Evolutionary conservation across 352 stramenopile species (phyloP).

Genomic region (Phytophthora lateralis): DNA sequence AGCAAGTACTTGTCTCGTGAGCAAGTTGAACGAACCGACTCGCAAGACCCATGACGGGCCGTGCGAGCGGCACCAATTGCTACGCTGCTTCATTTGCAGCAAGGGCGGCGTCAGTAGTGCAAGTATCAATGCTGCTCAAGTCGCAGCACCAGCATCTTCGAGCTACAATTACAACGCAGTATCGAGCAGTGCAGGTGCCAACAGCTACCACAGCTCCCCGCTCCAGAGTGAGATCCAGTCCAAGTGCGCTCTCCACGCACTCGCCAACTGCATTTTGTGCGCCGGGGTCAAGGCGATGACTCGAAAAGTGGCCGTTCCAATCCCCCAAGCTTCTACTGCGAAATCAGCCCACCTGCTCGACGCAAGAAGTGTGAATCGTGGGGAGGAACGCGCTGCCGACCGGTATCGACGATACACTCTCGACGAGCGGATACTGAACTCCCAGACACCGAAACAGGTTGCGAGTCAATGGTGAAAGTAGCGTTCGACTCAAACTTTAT

Average conservation of each 20-base stretch:
- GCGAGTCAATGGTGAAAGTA: constrained; percentile 11
- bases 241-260: constrained; percentile 60
- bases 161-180: constrained; percentile 4
- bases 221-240: constrained; percentile 2
- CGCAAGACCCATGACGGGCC: constrained; percentile 22
- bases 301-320: constrained; percentile 18
- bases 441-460: constrained; percentile 7
- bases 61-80: constrained; percentile 58
- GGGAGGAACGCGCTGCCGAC: constrained; percentile 14
- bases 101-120: constrained; percentile 23
- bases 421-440: constrained; percentile 33
- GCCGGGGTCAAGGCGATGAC: constrained; percentile 42
- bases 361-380: constrained; percentile 2
- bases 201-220: background rate
- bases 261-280: constrained; percentile 79
- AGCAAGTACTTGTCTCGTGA: background rate
- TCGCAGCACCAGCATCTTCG: constrained; percentile 1
- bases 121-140: background rate
- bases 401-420: constrained; percentile 41
- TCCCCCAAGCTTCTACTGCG: constrained; percentile 14
- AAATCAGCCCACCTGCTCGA: constrained; percentile 9
- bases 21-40: constrained; percentile 1
- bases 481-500: no score
- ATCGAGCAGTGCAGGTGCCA: constrained; percentile 2
- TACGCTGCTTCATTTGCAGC: constrained; percentile 70